Evolutionary conservation across 2,329 filamentous ascomycete genomes (phyloP).

Genomic region (Phaeosphaeria sp.): DNA sequence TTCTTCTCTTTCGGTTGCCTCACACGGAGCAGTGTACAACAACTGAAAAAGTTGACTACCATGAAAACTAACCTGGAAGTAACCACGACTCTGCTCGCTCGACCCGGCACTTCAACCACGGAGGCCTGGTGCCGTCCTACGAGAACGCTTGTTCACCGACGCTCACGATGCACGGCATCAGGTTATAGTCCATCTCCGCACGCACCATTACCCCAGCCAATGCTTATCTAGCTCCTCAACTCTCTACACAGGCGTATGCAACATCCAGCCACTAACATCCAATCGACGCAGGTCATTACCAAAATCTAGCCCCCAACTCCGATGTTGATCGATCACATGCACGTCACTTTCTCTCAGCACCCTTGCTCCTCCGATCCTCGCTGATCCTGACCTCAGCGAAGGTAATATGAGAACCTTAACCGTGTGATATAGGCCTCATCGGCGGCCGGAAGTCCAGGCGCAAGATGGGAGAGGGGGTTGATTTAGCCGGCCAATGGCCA

Average conservation of each 20-base stretch:
- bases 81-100: too few species aligned
- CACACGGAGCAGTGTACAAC: too few species aligned
- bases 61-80: too few species aligned
- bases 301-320: neutral
- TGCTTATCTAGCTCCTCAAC: neutral
- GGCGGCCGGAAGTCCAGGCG: neutral
- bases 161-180: too few species aligned
- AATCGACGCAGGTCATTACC: neutral
- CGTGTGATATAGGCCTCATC: neutral
- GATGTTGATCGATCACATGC: neutral
- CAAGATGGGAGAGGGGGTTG: neutral
- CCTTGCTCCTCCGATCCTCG: neutral
- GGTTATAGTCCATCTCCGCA: too few species aligned
- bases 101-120: too few species aligned
- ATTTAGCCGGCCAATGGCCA: neutral
- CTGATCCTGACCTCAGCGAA: neutral
- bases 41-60: too few species aligned
- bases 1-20: too few species aligned
- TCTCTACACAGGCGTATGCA: neutral
- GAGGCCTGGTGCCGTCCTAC: too few species aligned
- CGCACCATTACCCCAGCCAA: too few species aligned
- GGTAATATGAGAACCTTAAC: neutral
- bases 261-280: neutral
- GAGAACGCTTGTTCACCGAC: too few species aligned
- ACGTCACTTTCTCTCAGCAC: neutral